These are phyloP conservation scores for Astrothelium macrocarpum DNA, from an alignment of 495 filamentous ascomycete species.

Conservation along the genomic window DNA sequence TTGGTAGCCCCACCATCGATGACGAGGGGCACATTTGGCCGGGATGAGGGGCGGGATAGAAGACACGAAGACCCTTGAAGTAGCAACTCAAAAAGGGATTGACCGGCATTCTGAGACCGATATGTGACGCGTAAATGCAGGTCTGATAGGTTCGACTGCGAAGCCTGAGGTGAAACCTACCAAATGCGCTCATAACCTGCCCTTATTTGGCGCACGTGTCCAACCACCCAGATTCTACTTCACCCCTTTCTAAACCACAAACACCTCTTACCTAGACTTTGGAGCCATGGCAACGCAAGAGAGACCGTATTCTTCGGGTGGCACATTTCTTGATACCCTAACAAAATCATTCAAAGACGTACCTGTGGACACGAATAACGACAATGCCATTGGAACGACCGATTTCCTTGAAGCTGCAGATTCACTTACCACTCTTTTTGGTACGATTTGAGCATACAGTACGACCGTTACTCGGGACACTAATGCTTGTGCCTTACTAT, in stretches of 20 bases:
- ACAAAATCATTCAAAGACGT: slow-evolving; percentile 77
- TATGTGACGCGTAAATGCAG: neutral
- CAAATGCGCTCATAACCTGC: neutral
- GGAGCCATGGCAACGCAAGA: neutral
- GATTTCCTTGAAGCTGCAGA: slow-evolving; percentile 91
- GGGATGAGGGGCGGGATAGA: neutral
- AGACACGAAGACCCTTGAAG: neutral
- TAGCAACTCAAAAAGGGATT: neutral
- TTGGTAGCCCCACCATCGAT: neutral
- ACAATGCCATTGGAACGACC: slow-evolving; percentile 67
- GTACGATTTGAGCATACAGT: slow-evolving; percentile 37
- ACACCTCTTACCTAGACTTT: neutral
- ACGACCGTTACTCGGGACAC: no score
- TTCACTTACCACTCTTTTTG: slow-evolving; percentile 75
- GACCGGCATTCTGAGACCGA: neutral
- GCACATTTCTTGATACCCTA: slow-evolving; percentile 75
- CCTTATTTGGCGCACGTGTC: neutral
- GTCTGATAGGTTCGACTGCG: neutral
- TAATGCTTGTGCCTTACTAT: no score
- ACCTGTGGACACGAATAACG: slow-evolving; percentile 57
- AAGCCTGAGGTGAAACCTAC: neutral
- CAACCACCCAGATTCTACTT: neutral
- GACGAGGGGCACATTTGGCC: neutral
- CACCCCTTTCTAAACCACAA: neutral
- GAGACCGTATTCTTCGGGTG: slow-evolving; percentile 43